phyloP scores from a whole-genome alignment of 2,329 filamentous ascomycete species.

The Kalmusia sp. region DNA sequence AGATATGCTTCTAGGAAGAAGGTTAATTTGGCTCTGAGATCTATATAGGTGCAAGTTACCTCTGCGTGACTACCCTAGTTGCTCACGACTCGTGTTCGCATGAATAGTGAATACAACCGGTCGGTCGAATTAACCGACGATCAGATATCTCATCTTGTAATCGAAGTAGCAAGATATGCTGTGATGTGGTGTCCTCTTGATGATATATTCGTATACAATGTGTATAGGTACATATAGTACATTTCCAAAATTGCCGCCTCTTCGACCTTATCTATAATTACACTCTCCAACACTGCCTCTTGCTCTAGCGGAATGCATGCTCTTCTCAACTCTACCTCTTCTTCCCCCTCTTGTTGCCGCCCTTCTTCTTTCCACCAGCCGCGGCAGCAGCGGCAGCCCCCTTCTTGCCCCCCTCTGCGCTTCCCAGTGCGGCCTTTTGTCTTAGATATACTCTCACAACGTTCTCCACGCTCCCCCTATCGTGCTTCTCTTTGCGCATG shows the following conservation, averaged over 20 bases:
- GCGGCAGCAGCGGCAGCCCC: slow-evolving; percentile 20
- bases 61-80: too few species aligned
- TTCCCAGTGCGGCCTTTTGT: slow-evolving; percentile 46
- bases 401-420: slow-evolving; percentile 39
- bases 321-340: slow-evolving; percentile 26
- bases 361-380: slow-evolving; percentile 27
- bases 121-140: too few species aligned
- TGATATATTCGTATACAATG: slow-evolving; percentile 2
- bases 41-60: too few species aligned
- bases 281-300: not conserved
- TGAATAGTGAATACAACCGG: too few species aligned
- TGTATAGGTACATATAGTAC: slow-evolving; percentile 15
- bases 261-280: not conserved
- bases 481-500: slow-evolving; percentile 66
- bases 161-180: too few species aligned
- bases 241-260: not conserved
- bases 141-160: too few species aligned
- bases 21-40: too few species aligned
- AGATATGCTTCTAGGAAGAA: too few species aligned
- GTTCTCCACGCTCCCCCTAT: slow-evolving; percentile 47
- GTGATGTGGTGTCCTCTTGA: not conserved
- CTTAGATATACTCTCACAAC: slow-evolving; percentile 45
- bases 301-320: not conserved
- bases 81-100: too few species aligned
- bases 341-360: slow-evolving; percentile 34